Conservation (phyloP, 1,139 yeast species). For the Yamadazyma dendronema region DNA sequence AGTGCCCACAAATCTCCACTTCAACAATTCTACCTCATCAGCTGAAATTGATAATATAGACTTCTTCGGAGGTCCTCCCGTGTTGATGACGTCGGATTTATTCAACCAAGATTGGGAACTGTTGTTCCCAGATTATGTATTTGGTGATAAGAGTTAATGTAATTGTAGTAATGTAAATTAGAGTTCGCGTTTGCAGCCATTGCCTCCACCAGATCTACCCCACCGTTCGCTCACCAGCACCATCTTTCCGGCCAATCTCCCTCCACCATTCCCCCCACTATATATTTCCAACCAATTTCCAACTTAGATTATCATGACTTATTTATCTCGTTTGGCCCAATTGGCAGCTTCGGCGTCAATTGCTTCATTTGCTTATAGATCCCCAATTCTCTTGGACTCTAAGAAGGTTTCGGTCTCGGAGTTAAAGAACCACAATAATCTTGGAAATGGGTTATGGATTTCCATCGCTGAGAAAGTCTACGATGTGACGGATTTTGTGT, state of each 20-base stretch:
- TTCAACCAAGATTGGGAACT: slow-evolving; percentile 53
- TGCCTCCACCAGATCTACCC: background rate
- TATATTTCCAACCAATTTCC: background rate
- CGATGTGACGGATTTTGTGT: slow-evolving; percentile 24
- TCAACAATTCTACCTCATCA: slow-evolving; percentile 2
- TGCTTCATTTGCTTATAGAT: background rate
- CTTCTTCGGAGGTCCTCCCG: slow-evolving; percentile 53
- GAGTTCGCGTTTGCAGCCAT: background rate
- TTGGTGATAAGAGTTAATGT: slow-evolving; percentile 12
- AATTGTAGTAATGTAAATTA: slow-evolving; percentile 1
- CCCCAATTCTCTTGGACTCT: slow-evolving; percentile 9
- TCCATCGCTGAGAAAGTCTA: slow-evolving; percentile 26
- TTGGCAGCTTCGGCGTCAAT: background rate
- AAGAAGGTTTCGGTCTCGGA: slow-evolving; percentile 8
- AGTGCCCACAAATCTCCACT: slow-evolving; percentile 2
- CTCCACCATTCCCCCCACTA: background rate
- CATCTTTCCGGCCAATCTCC: background rate
- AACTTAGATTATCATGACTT: background rate
- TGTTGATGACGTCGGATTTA: slow-evolving; percentile 51
- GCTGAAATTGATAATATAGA: slow-evolving; percentile 27
- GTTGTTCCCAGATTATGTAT: slow-evolving; percentile 41
- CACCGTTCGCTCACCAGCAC: background rate
- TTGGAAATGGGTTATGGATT: slow-evolving; percentile 22
- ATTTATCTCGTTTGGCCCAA: background rate
- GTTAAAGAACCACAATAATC: slow-evolving; percentile 13